Evolutionary conservation across 441 rosid genomes (phyloP).

Genomic region (Brassica hybrid): DNA sequence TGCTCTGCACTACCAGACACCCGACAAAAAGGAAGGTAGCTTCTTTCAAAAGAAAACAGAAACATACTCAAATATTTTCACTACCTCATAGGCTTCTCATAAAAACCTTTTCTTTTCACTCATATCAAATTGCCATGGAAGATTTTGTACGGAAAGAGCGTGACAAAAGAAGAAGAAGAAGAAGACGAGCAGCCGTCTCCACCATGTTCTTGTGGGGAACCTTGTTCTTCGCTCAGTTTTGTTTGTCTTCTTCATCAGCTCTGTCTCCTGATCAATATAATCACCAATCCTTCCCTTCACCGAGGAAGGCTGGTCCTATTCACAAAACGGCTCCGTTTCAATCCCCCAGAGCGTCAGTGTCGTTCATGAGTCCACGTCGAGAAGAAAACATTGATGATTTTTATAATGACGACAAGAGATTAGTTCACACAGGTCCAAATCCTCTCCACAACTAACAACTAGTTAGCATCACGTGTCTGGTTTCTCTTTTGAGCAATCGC

Average conservation of each 20-base stretch:
- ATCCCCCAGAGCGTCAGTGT: slow-evolving; percentile 43
- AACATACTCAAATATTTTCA: slow-evolving; percentile 21
- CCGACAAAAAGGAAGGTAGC: slow-evolving; percentile 16
- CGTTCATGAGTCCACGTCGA: slow-evolving; percentile 37
- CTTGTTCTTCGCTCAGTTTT: slow-evolving; percentile 51
- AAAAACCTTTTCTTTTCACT: slow-evolving; percentile 16
- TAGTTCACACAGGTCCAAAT: slow-evolving; percentile 68
- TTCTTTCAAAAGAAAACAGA: slow-evolving; percentile 20
- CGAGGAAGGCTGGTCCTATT: slow-evolving; percentile 58
- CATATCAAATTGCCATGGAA: slow-evolving; percentile 49
- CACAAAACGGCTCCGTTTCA: slow-evolving; percentile 34
- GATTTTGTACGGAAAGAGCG: slow-evolving; percentile 30
- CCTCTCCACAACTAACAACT: slow-evolving; percentile 81
- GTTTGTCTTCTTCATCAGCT: slow-evolving; percentile 43
- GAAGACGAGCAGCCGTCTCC: slow-evolving; percentile 24
- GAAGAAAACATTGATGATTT: slow-evolving; percentile 47
- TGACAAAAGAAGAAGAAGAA: slow-evolving; percentile 31
- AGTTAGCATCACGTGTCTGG: slow-evolving; percentile 28
- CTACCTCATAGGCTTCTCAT: slow-evolving; percentile 24
- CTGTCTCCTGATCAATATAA: slow-evolving; percentile 45
- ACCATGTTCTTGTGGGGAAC: slow-evolving; percentile 56
- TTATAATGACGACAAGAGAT: slow-evolving; percentile 78
- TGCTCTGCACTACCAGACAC: slow-evolving; percentile 35
- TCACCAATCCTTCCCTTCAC: slow-evolving; percentile 35
- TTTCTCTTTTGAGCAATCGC: slow-evolving; percentile 48